Evolutionary conservation across 805 yeast genomes (phyloP), one percentile per base, ranked within the genome.

Genomic region (Clavispora phyllophila): DNA sequence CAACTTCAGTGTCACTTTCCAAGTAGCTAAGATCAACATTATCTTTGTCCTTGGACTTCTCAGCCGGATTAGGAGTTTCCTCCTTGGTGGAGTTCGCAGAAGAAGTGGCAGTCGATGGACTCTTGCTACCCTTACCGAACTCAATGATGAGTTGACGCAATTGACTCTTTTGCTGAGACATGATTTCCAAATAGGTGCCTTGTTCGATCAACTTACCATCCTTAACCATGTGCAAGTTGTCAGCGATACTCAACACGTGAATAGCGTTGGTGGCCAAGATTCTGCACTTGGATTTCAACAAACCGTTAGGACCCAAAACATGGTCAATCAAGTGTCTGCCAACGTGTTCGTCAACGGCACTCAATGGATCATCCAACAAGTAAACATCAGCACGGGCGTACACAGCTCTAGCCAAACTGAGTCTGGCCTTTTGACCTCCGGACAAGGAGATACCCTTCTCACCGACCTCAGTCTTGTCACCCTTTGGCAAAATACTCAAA

Each of bases 311-410:
- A 17, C 96, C 95, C 43, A 90, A 70, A 17, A 90, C 96, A 56
- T 85, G 81, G 51, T 81, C 82, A 51, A 86, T 81, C 54, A 93
- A 71, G 57, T 88, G 95, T 50, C 79, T 81, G 10, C 96, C 91
- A 49, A 93, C 99, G 61, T 93, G 99, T 55, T 89, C 97, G 65
- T 93, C 99, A 33, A 93, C 99, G 20, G 99, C 99, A 60, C 95
- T 84, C 46, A 93, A 74, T 9, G 95, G 87, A 64, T 93, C 99
- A 62, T 93, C 99, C 49, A 93, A 66, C 32, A 93, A 66, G 60
- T 87, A 89, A 24, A 93, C 79, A 58, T 93, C 98, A 3, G 98
- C 95, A 50, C 98, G 76, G 10, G 96, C 78, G 60, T 93, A 93
- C 9, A 93, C 96, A 10, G 99, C 97, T 60, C 99, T 79, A 0